Conservation (phyloP, 352 stramenopile species). For the Phytopythium helicoides region DNA sequence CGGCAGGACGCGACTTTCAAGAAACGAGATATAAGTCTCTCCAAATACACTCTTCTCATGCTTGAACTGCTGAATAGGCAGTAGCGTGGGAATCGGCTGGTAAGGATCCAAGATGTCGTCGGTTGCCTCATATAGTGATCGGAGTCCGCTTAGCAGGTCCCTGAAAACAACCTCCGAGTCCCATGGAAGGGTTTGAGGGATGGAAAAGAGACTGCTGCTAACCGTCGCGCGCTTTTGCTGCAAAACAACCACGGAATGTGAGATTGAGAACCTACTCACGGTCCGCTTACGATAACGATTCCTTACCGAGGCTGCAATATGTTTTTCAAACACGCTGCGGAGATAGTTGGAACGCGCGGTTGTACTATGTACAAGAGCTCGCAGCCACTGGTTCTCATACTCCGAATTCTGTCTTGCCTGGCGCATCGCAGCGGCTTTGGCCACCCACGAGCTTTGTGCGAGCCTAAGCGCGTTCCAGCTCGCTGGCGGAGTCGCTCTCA, state of each 20-base stretch:
- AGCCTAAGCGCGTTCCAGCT: neutral
- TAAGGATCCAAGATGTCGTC: conserved; percentile 18
- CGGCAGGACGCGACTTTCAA: conserved; percentile 26
- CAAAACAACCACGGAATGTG: neutral
- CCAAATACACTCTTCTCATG: conserved; percentile 13
- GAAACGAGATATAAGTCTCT: conserved; percentile 14
- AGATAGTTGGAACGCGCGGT: neutral
- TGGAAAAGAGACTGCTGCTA: neutral
- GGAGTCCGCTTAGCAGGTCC: conserved; percentile 17
- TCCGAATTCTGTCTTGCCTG: neutral
- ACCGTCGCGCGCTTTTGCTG: neutral
- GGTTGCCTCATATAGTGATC: conserved; percentile 16
- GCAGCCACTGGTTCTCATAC: conserved; percentile 1
- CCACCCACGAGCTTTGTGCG: neutral
- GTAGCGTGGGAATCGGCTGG: conserved; percentile 14
- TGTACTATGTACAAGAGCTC: conserved; percentile 1
- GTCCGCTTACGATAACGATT: neutral
- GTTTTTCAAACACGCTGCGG: neutral
- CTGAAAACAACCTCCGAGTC: conserved; percentile 20
- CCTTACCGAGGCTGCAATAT: neutral
- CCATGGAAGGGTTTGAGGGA: neutral
- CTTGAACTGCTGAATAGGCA: conserved; percentile 13
- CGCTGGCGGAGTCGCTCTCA: neutral
- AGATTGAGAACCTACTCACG: neutral
- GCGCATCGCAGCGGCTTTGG: neutral